Conservation (phyloP, 306 rosid genomes). For the Cucurbita argyrosperma region DNA sequence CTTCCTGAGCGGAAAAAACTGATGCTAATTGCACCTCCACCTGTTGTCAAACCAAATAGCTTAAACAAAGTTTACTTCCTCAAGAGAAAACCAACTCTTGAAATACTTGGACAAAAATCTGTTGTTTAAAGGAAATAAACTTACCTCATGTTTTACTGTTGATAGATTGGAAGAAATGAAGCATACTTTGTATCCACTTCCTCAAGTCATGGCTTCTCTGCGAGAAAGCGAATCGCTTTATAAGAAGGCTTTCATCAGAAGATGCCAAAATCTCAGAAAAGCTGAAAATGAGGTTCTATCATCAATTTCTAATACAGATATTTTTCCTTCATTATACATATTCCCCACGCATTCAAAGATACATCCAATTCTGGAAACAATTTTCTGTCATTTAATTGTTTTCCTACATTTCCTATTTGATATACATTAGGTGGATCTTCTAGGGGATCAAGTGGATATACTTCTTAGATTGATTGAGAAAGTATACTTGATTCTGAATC, state of each 20-base stretch:
- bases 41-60: not conserved
- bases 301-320: not conserved
- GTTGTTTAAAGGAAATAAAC: not conserved
- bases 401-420: not conserved
- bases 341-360: no score
- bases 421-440: constrained; percentile 57
- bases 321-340: not conserved
- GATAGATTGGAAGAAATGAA: constrained; percentile 51
- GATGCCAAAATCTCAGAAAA: constrained; percentile 65
- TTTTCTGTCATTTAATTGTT: not conserved
- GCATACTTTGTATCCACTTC: constrained; percentile 20
- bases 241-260: constrained; percentile 43
- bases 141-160: not conserved
- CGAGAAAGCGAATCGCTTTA: constrained; percentile 35
- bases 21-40: not conserved
- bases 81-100: not conserved
- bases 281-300: constrained; percentile 64
- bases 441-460: constrained; percentile 84
- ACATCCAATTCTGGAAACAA: not conserved
- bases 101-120: not conserved
- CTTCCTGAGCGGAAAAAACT: not conserved
- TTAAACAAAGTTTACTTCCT: not conserved
- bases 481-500: constrained; percentile 33
- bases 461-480: constrained; percentile 50
- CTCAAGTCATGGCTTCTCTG: constrained; percentile 17